Percentiles rank a stretch among this genome's conserved stretches.
phyloP scores from a whole-genome alignment of 345 rosid species.

The Hirschfeldia incana region DNA sequence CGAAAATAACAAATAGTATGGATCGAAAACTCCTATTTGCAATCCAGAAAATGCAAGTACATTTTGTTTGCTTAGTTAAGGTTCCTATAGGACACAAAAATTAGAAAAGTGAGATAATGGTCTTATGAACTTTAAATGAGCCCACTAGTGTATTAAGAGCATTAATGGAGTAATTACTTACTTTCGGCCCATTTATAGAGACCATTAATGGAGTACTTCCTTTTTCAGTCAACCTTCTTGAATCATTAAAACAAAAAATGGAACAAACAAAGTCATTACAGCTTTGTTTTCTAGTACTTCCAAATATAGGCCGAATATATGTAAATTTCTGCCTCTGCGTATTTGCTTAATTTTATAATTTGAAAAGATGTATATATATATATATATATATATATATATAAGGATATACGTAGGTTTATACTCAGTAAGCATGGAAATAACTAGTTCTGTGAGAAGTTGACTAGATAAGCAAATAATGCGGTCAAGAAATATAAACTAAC shows the following conservation, averaged over 20 bases:
- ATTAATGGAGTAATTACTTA: not conserved
- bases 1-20: not conserved
- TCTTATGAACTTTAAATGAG: not conserved
- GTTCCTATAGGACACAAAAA: no score
- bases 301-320: not conserved
- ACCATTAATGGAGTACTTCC: not conserved
- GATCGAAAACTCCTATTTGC: not conserved
- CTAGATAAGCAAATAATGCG: conserved; percentile 17
- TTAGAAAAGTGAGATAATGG: not conserved
- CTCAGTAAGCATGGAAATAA: not conserved
- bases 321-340: not conserved
- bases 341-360: not conserved
- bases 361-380: not conserved
- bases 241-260: no score
- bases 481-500: conserved; percentile 31
- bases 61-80: no score
- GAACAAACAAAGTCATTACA: no score
- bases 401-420: not conserved
- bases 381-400: no score
- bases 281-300: not conserved
- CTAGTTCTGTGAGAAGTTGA: conserved; percentile 20
- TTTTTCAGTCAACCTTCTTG: not conserved
- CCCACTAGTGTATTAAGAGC: not conserved
- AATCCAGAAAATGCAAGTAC: no score
- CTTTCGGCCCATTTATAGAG: not conserved